A percentile compares a stretch with the other conserved stretches of the same genome.
These are phyloP conservation scores for Glycine tomentella DNA, from an alignment of 306 rosid genomes.

Conservation along the genomic window DNA sequence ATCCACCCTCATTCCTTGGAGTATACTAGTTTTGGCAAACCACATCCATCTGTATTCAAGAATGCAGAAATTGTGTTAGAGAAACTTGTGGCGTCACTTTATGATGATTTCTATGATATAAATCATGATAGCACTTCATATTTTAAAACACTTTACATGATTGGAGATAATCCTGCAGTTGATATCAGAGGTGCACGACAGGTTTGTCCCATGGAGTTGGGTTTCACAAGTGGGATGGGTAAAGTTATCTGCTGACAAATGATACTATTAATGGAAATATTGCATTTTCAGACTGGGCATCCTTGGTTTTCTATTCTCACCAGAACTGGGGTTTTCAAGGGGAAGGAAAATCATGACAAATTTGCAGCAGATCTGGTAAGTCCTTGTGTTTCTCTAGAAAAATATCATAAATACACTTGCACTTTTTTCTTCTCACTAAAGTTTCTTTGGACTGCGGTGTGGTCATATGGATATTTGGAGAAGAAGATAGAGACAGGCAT, in stretches of 20 bases:
- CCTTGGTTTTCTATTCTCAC: constrained; percentile 99
- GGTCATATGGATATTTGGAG: constrained; percentile 15
- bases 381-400: constrained; percentile 31
- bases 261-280: constrained; percentile 18
- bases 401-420: background rate
- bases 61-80: constrained; percentile 77
- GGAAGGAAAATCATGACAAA: constrained; percentile 71
- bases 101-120: constrained; percentile 31
- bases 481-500: constrained; percentile 13
- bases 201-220: constrained; percentile 54
- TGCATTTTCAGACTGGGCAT: constrained; percentile 72
- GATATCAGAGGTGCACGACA: constrained; percentile 83
- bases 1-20: constrained; percentile 64
- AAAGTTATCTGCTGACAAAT: constrained; percentile 33
- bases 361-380: constrained; percentile 64
- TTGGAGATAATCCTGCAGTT: constrained; percentile 94
- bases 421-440: background rate
- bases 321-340: constrained; percentile 92
- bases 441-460: constrained; percentile 5
- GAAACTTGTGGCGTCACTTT: constrained; percentile 51
- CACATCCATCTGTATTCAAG: constrained; percentile 80
- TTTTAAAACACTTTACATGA: constrained; percentile 81
- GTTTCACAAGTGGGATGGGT: constrained; percentile 26
- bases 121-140: constrained; percentile 47
- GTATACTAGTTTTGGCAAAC: constrained; percentile 83